Conservation (phyloP, 257 asterid species). For the Solanum tacnaense region DNA sequence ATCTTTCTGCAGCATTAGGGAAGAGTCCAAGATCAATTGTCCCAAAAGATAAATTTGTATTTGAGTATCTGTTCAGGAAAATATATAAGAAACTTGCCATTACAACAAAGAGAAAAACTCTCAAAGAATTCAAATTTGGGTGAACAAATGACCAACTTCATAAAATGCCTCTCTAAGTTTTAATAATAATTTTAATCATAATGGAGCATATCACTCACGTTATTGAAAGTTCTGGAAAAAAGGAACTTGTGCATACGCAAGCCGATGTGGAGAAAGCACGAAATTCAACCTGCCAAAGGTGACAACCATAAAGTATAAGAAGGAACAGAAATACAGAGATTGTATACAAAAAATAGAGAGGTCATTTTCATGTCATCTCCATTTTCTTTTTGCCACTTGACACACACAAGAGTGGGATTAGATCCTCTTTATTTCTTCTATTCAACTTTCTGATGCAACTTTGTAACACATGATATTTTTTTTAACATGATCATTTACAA, state of each 20-base stretch:
- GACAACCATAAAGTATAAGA: not conserved
- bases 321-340: not conserved
- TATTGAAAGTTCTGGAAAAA: slow-evolving; percentile 84
- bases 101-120: not conserved
- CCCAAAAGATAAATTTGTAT: slow-evolving; percentile 70
- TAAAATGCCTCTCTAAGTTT: not conserved
- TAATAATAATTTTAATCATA: not conserved
- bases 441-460: not conserved
- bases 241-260: slow-evolving; percentile 69
- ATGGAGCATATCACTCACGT: slow-evolving; percentile 43
- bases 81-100: slow-evolving; percentile 10
- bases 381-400: not conserved
- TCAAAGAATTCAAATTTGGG: not conserved
- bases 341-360: not conserved
- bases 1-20: slow-evolving; percentile 93
- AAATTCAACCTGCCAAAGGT: slow-evolving; percentile 71
- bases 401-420: not conserved
- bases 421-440: not conserved
- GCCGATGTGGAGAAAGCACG: slow-evolving; percentile 57
- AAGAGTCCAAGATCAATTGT: slow-evolving; percentile 90
- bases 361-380: not conserved
- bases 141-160: not conserved
- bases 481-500: not conserved
- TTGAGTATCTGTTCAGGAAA: slow-evolving; percentile 57
- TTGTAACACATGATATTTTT: not conserved